Evolutionary conservation across 2,329 filamentous ascomycete species (phyloP), one percentile per base, ranked within the genome.

Genomic region (Emergomyces pasteurianus): DNA sequence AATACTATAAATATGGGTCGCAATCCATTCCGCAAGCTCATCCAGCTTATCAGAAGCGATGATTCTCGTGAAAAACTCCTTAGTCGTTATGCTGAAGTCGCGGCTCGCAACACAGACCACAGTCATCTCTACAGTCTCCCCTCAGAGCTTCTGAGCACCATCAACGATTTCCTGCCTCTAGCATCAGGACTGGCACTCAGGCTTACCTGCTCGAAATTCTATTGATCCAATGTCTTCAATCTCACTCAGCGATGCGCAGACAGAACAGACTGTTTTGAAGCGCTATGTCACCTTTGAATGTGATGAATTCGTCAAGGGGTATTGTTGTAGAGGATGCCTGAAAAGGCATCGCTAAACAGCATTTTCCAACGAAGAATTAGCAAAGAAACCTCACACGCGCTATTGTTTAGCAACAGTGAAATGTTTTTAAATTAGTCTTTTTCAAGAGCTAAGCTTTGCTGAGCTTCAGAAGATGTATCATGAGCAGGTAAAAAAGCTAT

Each of bases 301-400:
- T 58, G 55, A 58, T 46, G 55, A 38, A 58, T 2, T 23, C 46
- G 38, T 46, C 42, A 46, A 28, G 23, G 55, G 55, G 31, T 58
- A 57, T 57, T 43, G 36, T 46, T 57, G 54, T 46, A 57, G n/a
- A 28, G 54, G 54, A 57, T 57, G 54, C 9, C 54, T 57, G 54
- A 57, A 28, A 57, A 57, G 36, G 28, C 54, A 57, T 57, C 54
- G 23, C 34, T 57, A 57, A 46, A 57, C 38, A 28, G 38, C 54
- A 42, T 57, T 57, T 57, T 57, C 38, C 38, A 57, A 57, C 42
- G 54, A 57, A 57, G 54, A 57, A 57, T 46, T 57, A 21, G 54
- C 54, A 43, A 57, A 57, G 54, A 23, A 57, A 46, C 21, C 54
- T 43, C 16, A 43, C 31, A 26, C 14, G 28, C 38, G 54, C 3